Evolutionary conservation across 495 filamentous ascomycete species (phyloP), one percentile per base, ranked within the genome.

Genomic region (Cudoniella acicularis): DNA sequence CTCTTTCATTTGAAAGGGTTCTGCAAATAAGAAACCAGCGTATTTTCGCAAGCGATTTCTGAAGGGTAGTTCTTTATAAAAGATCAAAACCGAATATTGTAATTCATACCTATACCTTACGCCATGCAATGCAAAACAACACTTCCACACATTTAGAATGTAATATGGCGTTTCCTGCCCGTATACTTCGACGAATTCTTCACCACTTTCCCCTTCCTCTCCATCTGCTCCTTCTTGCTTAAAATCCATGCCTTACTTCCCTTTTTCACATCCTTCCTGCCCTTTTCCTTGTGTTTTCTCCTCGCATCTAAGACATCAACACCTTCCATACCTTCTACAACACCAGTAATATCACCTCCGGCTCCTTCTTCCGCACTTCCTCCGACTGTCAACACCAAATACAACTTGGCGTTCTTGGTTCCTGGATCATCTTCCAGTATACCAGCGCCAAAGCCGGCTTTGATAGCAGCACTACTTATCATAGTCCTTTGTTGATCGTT

Each of bases 211-310:
- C 94, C 94, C 74, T 96, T 96, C 67, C 81, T 80, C 71, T 91
- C 87, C 89, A 94, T 92, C 75, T 95, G 90, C 61, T 95, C 91
- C 75, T 98, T 98, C 75, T 97, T 98, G 67, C 83, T 83, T 76
- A 94, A 64, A 62, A 98, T 96, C 92, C 92, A 97, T 30, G 78
- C 80, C 72, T 89, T 96, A 64, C 87, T 87, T 2, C 92, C 91
- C 74, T 96, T 96, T 66, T 80, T 83, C 0, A 82, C 68, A 43
- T 78, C 77, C 26, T 26, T 64, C 60, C 75, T 81, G 23, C 79
- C 75, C 56, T 75, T 80, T 64, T 77, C 66, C 69, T 76, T 69
- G 25, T 63, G 65, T 71, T 83, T 78, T 59, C 73, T 84, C 65
- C 90, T 75, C 43, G 81, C 72, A 73, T 96, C 93, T 61, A 87